Base-by-base conservation (phyloP, 1,139 yeast genomes). In the Schizosaccharomyces versatilis region DNA sequence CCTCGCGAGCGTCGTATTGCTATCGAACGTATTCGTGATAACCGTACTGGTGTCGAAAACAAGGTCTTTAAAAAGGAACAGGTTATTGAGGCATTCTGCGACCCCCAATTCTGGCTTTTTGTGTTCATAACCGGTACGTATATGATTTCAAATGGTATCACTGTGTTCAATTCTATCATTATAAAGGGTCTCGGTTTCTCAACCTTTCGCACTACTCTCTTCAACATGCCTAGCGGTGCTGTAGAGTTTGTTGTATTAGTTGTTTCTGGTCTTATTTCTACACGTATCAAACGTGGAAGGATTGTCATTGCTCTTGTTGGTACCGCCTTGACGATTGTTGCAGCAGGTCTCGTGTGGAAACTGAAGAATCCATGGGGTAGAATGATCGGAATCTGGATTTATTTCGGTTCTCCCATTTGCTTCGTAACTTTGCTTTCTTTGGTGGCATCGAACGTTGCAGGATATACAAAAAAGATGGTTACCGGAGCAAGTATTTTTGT, bases 381-480 rank as follows among this genome's bases (percentile, higher is more conserved):
- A 9, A 19, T 53, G 54, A 36, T 42, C 9, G 54, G 52, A 6
- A 36, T 36, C 6, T 53, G 42, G 41, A 15, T 53, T 12, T 47
- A 55, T 1, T 10, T 14, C 15, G 17, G 39, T 32, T 17, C 36
- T 7, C 41, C 41, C 17, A 36, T 38, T 17, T n/a, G 19, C 8
- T 41, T 24, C 15, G 41, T 38, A 12, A 12, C 41, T n/a, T 12
- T 44, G 17, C 41, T 36, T 36, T 51, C 47, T 8, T 32, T 42
- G 39, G 38, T 41, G 2, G 15, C 42, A 24, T 36, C 52, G 2
- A 78, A 79, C 60, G 71, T 73, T 19, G 79, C 80, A 7, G 83
- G 83, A 15, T 77, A 76, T 57, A 77, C 83, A 41, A 79, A 78
- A 64, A 77, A 74, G 63, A 67, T 68, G 54, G 71, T 76, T 47